A percentile compares a stretch with the other conserved stretches of the same genome.
These are phyloP conservation scores for Cryptococcus sp. DNA, from an alignment of 1,284 basidiomycete genomes.

Conservation along the genomic window DNA sequence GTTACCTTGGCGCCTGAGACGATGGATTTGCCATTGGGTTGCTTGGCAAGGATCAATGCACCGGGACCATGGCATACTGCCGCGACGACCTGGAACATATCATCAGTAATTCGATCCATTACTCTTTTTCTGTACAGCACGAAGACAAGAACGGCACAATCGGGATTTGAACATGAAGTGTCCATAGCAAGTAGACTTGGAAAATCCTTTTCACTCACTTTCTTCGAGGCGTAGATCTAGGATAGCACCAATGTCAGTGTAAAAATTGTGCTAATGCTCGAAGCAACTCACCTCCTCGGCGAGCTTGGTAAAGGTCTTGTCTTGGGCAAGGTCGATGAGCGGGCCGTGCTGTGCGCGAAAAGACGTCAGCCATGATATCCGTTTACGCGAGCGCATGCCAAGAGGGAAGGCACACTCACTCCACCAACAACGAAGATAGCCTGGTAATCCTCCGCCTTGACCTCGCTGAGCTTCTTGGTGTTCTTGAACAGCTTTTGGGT, in stretches of 20 bases:
- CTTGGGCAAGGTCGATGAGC: constrained; percentile 65
- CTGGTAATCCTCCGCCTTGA: constrained; percentile 65
- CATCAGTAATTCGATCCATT: too few relatives aligned
- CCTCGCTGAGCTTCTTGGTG: constrained; percentile 64
- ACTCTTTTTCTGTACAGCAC: too few relatives aligned
- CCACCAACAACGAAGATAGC: constrained; percentile 77
- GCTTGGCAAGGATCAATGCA: constrained; percentile 60
- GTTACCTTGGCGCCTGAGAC: constrained; percentile 65
- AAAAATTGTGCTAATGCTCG: not conserved
- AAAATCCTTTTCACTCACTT: constrained; percentile 52
- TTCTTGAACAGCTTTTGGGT: constrained; percentile 63
- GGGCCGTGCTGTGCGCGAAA: constrained; percentile 61
- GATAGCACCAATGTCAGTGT: not conserved
- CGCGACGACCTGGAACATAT: constrained; percentile 33
- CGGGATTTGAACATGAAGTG: too few relatives aligned
- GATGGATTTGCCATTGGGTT: constrained; percentile 62
- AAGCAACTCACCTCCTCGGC: constrained; percentile 58
- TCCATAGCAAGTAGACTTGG: too few relatives aligned
- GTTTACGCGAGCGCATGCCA: not conserved
- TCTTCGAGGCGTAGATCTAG: constrained; percentile 64
- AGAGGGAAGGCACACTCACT: constrained; percentile 37
- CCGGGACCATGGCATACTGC: constrained; percentile 78
- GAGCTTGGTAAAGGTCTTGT: constrained; percentile 63
- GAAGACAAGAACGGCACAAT: too few relatives aligned
- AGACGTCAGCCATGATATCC: constrained; percentile 2